Conservation (phyloP, 1,284 basidiomycete genomes). For the Cryptococcus sp. region DNA sequence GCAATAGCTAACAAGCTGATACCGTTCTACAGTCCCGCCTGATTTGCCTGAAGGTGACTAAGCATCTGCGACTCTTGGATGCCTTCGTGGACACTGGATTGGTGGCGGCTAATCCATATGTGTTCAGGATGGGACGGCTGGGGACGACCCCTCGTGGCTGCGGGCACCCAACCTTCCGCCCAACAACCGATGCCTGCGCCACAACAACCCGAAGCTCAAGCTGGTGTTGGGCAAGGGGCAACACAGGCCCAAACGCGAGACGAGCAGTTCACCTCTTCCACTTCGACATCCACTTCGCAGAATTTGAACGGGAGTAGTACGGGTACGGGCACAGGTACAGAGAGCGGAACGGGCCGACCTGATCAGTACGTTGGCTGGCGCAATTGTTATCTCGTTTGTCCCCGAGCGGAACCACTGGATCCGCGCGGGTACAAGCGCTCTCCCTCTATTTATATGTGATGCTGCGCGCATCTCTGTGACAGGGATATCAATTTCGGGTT, state of each 20-base stretch:
- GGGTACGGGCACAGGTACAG: constrained; percentile 10
- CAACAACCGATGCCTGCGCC: constrained; percentile 12
- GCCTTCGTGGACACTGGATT: constrained; percentile 2
- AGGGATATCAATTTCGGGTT: neutral
- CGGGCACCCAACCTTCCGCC: constrained; percentile 14
- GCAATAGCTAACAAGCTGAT: neutral
- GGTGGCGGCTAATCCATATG: neutral
- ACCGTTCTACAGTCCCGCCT: constrained; percentile 36
- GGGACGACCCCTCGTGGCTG: constrained; percentile 39
- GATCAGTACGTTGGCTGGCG: constrained; percentile 44
- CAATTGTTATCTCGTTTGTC: constrained; percentile 25
- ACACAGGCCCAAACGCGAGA: constrained; percentile 12
- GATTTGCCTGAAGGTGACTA: constrained; percentile 37
- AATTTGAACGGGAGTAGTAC: neutral
- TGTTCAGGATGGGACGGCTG: constrained; percentile 43
- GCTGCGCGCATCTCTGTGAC: neutral
- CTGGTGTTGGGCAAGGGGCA: neutral
- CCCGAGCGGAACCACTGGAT: neutral
- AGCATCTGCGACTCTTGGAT: neutral
- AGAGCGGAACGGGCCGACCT: constrained; percentile 30
- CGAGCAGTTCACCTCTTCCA: constrained; percentile 16
- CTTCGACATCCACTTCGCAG: neutral
- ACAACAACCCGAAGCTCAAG: neutral
- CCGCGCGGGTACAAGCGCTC: neutral
- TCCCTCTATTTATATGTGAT: neutral